These are phyloP conservation scores for Hymenoscyphus repandus DNA, from an alignment of 2,329 filamentous ascomycete species.

Conservation along the genomic window DNA sequence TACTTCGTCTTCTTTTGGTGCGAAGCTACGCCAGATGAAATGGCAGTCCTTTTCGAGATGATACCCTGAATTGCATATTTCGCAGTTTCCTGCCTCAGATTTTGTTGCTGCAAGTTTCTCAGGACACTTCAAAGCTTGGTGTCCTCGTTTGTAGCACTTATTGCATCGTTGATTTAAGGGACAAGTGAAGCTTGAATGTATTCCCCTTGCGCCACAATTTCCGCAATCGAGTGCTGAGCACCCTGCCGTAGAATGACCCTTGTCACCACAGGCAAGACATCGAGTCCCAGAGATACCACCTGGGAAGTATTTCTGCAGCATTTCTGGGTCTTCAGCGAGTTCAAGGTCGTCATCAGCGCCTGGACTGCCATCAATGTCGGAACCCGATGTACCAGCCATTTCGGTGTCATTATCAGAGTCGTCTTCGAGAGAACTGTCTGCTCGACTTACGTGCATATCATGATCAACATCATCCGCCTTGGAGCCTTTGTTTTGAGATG, in stretches of 20 bases:
- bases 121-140: conserved; percentile 44
- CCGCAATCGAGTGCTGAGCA: conserved; percentile 46
- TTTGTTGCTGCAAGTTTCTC: conserved; percentile 50
- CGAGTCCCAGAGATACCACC: conserved; percentile 23
- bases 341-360: background rate
- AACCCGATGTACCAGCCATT: background rate
- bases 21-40: conserved; percentile 54
- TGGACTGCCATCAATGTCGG: background rate
- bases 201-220: conserved; percentile 39
- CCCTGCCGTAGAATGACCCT: conserved; percentile 39
- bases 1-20: conserved; percentile 35
- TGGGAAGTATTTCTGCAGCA: conserved; percentile 44
- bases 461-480: too few relatives aligned
- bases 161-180: conserved; percentile 45
- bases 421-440: background rate
- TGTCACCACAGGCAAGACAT: conserved; percentile 48
- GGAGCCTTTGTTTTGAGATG: too few relatives aligned
- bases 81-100: conserved; percentile 53
- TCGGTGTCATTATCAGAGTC: background rate
- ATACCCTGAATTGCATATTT: conserved; percentile 49
- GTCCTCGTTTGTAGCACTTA: conserved; percentile 60
- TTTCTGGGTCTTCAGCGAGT: conserved; percentile 15
- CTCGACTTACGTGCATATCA: background rate
- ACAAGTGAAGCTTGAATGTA: conserved; percentile 47
- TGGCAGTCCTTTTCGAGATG: conserved; percentile 59